Conservation (phyloP, 768 basidiomycete genomes). For the Suillus placidus region DNA sequence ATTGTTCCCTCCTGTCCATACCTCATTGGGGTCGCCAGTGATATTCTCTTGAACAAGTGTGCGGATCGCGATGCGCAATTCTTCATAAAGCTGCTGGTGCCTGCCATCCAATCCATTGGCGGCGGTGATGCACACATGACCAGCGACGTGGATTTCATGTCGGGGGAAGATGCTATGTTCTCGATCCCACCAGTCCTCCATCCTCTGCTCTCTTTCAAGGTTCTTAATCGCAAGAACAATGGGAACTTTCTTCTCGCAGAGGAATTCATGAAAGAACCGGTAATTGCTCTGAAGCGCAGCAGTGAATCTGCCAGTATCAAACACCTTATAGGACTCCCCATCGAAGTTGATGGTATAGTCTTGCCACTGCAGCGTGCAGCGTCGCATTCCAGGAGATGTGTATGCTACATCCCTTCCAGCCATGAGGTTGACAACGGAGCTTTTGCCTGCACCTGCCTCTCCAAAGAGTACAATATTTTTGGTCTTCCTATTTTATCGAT, state of each 20-base stretch:
- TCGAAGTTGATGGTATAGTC: slow-evolving; percentile 34
- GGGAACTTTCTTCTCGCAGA: slow-evolving; percentile 35
- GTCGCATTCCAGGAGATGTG: slow-evolving; percentile 29
- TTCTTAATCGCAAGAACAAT: slow-evolving; percentile 43
- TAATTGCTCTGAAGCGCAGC: slow-evolving; percentile 27
- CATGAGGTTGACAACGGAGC: slow-evolving; percentile 32
- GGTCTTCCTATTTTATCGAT: background rate
- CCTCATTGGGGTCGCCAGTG: background rate
- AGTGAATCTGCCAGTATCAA: slow-evolving; percentile 40
- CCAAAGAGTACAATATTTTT: slow-evolving; percentile 40
- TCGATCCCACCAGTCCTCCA: slow-evolving; percentile 38
- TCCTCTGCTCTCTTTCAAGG: slow-evolving; percentile 32
- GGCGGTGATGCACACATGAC: slow-evolving; percentile 5
- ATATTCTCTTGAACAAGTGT: background rate
- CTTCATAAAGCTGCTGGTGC: background rate
- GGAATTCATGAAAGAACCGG: slow-evolving; percentile 18
- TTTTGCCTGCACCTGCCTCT: slow-evolving; percentile 33
- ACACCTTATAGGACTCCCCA: slow-evolving; percentile 28
- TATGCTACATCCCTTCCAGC: slow-evolving; percentile 28
- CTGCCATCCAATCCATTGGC: background rate
- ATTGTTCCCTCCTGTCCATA: background rate
- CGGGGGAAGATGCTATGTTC: background rate
- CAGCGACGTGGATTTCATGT: background rate
- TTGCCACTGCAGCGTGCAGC: slow-evolving; percentile 38
- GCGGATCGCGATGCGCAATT: background rate